Evolutionary conservation across 768 basidiomycete genomes (phyloP).

Genomic region (Exidia glandulosa): DNA sequence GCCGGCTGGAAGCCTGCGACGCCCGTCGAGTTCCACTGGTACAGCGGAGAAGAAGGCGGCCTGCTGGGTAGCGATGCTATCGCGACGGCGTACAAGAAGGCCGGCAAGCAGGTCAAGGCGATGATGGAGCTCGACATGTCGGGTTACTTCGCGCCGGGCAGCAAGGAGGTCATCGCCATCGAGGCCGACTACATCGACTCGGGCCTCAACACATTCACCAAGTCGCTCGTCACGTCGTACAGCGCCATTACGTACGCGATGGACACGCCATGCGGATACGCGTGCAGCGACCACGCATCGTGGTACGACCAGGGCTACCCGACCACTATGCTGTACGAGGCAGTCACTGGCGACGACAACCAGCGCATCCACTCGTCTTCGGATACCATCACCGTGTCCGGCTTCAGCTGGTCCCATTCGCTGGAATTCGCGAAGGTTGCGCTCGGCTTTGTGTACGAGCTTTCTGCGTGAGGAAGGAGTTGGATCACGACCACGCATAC

Average conservation of each 20-base stretch:
- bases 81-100: conserved; percentile 22
- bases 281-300: conserved; percentile 23
- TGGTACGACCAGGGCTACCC: conserved; percentile 16
- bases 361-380: conserved; percentile 29
- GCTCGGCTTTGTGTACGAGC: conserved; percentile 46
- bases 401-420: conserved; percentile 37
- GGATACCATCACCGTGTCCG: conserved; percentile 17
- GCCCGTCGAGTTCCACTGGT: conserved; percentile 13
- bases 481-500: not conserved
- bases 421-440: conserved; percentile 51
- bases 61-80: conserved; percentile 24
- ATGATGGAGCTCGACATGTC: conserved; percentile 15
- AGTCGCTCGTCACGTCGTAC: conserved; percentile 19
- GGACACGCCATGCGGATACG: conserved; percentile 20
- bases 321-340: conserved; percentile 25
- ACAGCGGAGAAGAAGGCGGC: conserved; percentile 11
- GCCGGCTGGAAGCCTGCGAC: conserved; percentile 4
- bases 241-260: conserved; percentile 18
- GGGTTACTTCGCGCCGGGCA: conserved; percentile 34
- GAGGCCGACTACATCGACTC: conserved; percentile 1
- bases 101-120: conserved; percentile 21
- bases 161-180: conserved; percentile 11
- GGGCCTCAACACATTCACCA: conserved; percentile 21
- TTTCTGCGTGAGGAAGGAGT: conserved; percentile 20
- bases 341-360: conserved; percentile 31